These are phyloP conservation scores for Sporormia fimetaria DNA, from an alignment of 495 filamentous ascomycete species.

Conservation along the genomic window DNA sequence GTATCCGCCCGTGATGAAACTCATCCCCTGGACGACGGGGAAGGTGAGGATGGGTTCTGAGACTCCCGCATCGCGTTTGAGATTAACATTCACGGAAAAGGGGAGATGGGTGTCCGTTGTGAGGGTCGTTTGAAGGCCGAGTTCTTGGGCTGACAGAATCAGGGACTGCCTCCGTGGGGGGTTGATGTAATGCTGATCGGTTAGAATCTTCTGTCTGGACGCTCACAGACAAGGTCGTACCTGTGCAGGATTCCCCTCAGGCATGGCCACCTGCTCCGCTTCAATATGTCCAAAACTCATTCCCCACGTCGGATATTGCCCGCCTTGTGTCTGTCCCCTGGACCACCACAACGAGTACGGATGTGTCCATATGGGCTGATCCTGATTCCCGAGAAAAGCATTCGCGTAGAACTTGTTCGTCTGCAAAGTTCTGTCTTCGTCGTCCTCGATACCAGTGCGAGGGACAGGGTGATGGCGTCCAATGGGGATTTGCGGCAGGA, in stretches of 20 bases:
- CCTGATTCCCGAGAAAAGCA: slow-evolving; percentile 67
- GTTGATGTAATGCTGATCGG: slow-evolving; percentile 60
- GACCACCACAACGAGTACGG: slow-evolving; percentile 77
- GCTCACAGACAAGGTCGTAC: slow-evolving; percentile 31
- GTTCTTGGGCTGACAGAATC: slow-evolving; percentile 63
- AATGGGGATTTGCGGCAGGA: slow-evolving; percentile 13
- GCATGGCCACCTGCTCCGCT: slow-evolving; percentile 48
- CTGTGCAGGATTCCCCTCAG: slow-evolving; percentile 31
- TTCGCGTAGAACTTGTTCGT: slow-evolving; percentile 95
- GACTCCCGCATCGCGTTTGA: slow-evolving; percentile 44
- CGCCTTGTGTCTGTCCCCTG: slow-evolving; percentile 49
- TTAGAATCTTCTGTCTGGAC: not conserved
- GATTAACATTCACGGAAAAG: slow-evolving; percentile 62
- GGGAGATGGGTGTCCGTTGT: slow-evolving; percentile 51
- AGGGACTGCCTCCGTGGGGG: slow-evolving; percentile 73
- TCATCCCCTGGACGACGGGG: slow-evolving; percentile 84
- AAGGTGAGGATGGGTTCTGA: slow-evolving; percentile 50
- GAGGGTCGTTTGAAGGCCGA: slow-evolving; percentile 47
- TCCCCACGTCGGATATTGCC: slow-evolving; percentile 50
- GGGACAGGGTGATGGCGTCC: slow-evolving; percentile 11
- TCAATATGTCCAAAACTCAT: slow-evolving; percentile 64
- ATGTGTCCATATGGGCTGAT: slow-evolving; percentile 61
- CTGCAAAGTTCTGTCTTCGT: slow-evolving; percentile 6
- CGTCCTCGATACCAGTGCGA: slow-evolving; percentile 6
- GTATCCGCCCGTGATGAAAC: slow-evolving; percentile 70